Evolutionary conservation across 2,329 filamentous ascomycete genomes (phyloP).

Genomic region (Trichoderma sp.): DNA sequence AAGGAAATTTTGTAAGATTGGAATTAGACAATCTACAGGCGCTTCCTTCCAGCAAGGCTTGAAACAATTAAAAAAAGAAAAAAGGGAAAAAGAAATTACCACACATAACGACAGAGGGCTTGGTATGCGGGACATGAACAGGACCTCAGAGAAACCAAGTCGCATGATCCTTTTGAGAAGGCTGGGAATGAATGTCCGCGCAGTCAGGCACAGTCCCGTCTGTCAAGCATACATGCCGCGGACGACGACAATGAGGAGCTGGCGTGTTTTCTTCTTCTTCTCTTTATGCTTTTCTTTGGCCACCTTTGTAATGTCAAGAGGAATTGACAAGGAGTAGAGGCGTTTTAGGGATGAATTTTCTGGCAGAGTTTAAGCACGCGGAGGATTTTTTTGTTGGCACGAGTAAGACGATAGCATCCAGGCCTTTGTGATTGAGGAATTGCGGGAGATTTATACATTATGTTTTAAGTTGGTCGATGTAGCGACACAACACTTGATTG

Average conservation of each 20-base stretch:
- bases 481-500: background rate
- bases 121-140: slow-evolving; percentile 24
- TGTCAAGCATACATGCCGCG: background rate
- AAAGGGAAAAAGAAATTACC: background rate
- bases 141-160: slow-evolving; percentile 15
- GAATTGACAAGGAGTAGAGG: slow-evolving; percentile 24
- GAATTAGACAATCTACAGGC: background rate
- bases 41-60: background rate
- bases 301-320: slow-evolving; percentile 6
- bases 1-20: slow-evolving; percentile 69
- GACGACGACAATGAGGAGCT: background rate
- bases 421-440: slow-evolving; percentile 1
- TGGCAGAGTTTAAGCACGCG: slow-evolving; percentile 16
- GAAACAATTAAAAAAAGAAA: background rate
- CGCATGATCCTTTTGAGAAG: background rate
- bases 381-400: slow-evolving; percentile 8
- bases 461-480: background rate
- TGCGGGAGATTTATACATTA: background rate
- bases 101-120: slow-evolving; percentile 15
- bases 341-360: slow-evolving; percentile 22
- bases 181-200: slow-evolving; percentile 7
- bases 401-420: slow-evolving; percentile 13
- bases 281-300: background rate
- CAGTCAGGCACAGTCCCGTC: slow-evolving; percentile 2
- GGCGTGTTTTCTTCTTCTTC: background rate